Conservation (phyloP, 768 basidiomycete species). For the Suillus brevipes region DNA sequence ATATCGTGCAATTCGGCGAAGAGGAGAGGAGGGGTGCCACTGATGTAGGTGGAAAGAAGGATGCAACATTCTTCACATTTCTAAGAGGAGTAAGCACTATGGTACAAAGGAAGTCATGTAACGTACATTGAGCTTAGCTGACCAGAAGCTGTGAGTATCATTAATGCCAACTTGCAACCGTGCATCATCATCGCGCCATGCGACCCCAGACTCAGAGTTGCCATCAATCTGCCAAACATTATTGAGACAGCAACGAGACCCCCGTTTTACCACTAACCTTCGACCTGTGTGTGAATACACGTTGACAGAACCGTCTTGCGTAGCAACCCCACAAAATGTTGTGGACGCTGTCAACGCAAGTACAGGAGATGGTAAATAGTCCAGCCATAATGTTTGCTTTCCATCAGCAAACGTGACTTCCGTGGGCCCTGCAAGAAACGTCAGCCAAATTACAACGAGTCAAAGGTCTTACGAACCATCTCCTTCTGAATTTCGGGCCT, state of each 20-base stretch:
- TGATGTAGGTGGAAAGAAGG: conserved; percentile 66
- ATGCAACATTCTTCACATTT: conserved; percentile 69
- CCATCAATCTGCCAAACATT: conserved; percentile 59
- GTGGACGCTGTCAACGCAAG: conserved; percentile 63
- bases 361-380: conserved; percentile 79
- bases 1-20: conserved; percentile 60
- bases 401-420: conserved; percentile 67
- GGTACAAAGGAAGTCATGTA: background rate
- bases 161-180: conserved; percentile 59
- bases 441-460: background rate
- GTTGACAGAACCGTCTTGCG: conserved; percentile 76
- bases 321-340: conserved; percentile 72
- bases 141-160: conserved; percentile 73
- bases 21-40: conserved; percentile 57
- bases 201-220: conserved; percentile 70
- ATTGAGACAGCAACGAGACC: background rate
- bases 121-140: conserved; percentile 75
- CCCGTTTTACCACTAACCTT: conserved; percentile 49
- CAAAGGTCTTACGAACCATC: conserved; percentile 43
- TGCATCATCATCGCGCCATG: conserved; percentile 73
- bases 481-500: conserved; percentile 75
- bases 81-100: conserved; percentile 41
- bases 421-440: conserved; percentile 45
- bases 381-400: conserved; percentile 83
- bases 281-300: conserved; percentile 86